Conservation (phyloP, 345 rosid genomes). For the Linum trigynum region DNA sequence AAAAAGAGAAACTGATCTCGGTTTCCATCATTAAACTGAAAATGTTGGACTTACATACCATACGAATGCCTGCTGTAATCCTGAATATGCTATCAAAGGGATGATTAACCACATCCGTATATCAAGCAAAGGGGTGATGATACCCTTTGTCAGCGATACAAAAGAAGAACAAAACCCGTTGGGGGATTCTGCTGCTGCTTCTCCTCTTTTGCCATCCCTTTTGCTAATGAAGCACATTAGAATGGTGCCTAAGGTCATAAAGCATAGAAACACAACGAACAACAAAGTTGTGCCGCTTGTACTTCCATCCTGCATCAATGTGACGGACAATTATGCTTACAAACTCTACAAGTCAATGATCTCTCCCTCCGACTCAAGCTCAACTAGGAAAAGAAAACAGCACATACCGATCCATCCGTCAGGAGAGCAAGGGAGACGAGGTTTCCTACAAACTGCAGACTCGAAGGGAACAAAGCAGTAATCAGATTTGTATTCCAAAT, state of each 20-base stretch:
- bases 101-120: constrained; percentile 63
- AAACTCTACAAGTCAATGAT: constrained; percentile 1
- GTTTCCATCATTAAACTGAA: neutral
- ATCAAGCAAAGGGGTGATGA: constrained; percentile 62
- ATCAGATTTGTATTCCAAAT: constrained; percentile 4
- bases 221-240: constrained; percentile 72
- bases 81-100: constrained; percentile 85
- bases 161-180: constrained; percentile 40
- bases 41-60: constrained; percentile 38
- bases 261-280: constrained; percentile 63
- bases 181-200: constrained; percentile 35
- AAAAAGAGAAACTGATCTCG: constrained; percentile 1
- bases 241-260: constrained; percentile 63
- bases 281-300: constrained; percentile 59
- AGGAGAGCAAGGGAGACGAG: constrained; percentile 71
- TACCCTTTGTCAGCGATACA: constrained; percentile 41
- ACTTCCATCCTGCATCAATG: constrained; percentile 55
- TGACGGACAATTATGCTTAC: constrained; percentile 5
- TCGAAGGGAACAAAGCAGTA: neutral
- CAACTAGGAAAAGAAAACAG: constrained; percentile 2
- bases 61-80: constrained; percentile 91
- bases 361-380: neutral
- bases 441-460: constrained; percentile 73
- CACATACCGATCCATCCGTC: constrained; percentile 42
- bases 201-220: constrained; percentile 46